Evolutionary conservation across 2,329 filamentous ascomycete species (phyloP).

Genomic region (Lasiodiplodia citricola): DNA sequence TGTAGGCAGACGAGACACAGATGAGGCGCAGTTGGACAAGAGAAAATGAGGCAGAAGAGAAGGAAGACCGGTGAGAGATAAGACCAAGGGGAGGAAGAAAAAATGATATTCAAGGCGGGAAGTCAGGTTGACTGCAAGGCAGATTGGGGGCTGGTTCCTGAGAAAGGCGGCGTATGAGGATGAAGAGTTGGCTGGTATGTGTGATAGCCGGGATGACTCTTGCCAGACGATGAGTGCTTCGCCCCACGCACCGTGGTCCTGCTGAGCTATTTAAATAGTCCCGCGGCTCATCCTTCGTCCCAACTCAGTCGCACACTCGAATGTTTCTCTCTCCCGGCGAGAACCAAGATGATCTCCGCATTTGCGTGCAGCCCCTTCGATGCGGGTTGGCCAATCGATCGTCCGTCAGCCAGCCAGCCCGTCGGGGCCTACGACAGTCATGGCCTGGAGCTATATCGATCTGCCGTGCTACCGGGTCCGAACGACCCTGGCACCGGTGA

Average conservation of each 20-base stretch:
- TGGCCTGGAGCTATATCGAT: not conserved
- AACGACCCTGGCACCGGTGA: not conserved
- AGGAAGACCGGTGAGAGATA: not conserved
- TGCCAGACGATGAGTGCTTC: not conserved
- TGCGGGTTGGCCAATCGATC: not conserved
- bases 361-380: not conserved
- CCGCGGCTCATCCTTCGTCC: not conserved
- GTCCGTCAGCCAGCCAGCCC: not conserved
- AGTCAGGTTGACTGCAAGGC: not conserved
- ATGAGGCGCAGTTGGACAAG: not conserved
- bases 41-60: not conserved
- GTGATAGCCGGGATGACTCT: not conserved
- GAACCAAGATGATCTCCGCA: not conserved
- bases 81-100: not conserved
- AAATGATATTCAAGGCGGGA: not conserved
- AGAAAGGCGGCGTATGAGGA: not conserved
- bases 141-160: not conserved
- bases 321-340: not conserved
- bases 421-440: not conserved
- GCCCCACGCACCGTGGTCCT: not conserved
- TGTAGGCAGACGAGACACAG: not conserved
- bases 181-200: not conserved
- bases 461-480: not conserved
- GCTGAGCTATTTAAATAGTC: not conserved
- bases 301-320: not conserved